Conservation (phyloP, 2,329 filamentous ascomycete genomes). For the Nigrospora oryzae region DNA sequence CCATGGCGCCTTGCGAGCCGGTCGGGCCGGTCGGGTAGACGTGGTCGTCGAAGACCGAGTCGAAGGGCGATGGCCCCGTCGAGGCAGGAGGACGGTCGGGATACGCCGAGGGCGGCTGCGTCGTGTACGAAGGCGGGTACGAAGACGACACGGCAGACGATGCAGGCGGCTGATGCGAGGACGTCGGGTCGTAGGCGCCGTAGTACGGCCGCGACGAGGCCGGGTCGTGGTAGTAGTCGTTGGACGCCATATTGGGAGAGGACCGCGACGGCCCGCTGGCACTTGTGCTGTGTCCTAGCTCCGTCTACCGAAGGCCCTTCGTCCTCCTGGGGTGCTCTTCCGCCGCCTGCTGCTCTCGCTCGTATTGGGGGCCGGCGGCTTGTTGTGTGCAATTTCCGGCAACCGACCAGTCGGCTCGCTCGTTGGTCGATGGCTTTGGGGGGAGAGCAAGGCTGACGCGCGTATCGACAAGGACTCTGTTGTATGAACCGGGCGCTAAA, state of each 20-base stretch:
- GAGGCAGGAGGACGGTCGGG: conserved; percentile 18
- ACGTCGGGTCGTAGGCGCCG: conserved; percentile 24
- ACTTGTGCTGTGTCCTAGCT: no score
- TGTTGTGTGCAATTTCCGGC: no score
- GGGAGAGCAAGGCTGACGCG: no score
- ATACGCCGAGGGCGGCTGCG: conserved; percentile 21
- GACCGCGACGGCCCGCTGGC: no score
- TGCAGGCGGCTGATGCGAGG: conserved; percentile 10
- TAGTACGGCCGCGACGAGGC: conserved; percentile 27
- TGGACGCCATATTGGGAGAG: conserved; percentile 44
- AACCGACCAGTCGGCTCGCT: no score
- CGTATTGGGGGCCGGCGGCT: no score
- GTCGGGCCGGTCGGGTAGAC: conserved; percentile 52
- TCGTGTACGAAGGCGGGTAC: conserved; percentile 33
- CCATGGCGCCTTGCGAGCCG: conserved; percentile 28
- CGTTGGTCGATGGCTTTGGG: no score
- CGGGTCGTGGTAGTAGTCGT: conserved; percentile 55
- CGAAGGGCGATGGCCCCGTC: conserved; percentile 46
- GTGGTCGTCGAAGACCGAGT: conserved; percentile 60
- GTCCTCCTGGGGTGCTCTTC: no score
- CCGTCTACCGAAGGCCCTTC: no score
- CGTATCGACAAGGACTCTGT: no score
- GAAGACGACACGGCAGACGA: conserved; percentile 32
- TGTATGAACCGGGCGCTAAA: no score
- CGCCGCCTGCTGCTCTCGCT: no score